Evolutionary conservation across 306 rosid species (phyloP), one percentile per base, ranked within the genome.

Genomic region (Heteromeles arbutifolia): DNA sequence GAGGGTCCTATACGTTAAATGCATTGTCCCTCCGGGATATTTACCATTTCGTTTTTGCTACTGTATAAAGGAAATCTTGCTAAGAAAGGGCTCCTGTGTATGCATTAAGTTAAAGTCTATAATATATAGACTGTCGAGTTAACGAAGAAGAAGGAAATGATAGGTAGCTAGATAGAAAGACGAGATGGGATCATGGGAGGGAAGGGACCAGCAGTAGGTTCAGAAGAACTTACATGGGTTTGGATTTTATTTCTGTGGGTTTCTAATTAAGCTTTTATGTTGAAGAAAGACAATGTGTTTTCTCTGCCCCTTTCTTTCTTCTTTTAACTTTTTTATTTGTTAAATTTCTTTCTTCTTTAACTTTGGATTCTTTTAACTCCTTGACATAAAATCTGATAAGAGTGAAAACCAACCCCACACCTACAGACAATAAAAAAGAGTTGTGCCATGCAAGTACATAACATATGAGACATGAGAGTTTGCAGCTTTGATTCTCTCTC

Each of bases 121-220:
- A 53, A 53, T 17, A 53, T 22, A 24, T 58, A 24, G 64, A 22
- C 29, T 25, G 3, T 11, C 28, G 39, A 14, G 39, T 28, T 62
- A 62, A 28, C 19, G 11, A 62, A 28, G 5, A 72, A 54, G 31
- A 54, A 32, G 28, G 37, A 61, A 61, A 41, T 14, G 4, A 72
- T 17, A 41, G 41, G 21, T 48, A 50, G 21, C 54, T 17, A 50
- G 54, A 22, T 22, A 58, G 45, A 73, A 73, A 14, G 39, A 25
- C 0, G 15, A 54, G 61, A 56, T 52, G 56, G 70, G 67, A 41
- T 32, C 54, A 56, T 52, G 56, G 67, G 67, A 41, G 61, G 57
- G 50, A 65, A 80, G 89, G 86, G 85, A 87, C 88, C 96, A 82
- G 87, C 75, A 75, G 85, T 81, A 72, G 74, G 73, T 86, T 75